Base-by-base conservation (phyloP, 257 asterid species). In the Primulina tabacum region DNA sequence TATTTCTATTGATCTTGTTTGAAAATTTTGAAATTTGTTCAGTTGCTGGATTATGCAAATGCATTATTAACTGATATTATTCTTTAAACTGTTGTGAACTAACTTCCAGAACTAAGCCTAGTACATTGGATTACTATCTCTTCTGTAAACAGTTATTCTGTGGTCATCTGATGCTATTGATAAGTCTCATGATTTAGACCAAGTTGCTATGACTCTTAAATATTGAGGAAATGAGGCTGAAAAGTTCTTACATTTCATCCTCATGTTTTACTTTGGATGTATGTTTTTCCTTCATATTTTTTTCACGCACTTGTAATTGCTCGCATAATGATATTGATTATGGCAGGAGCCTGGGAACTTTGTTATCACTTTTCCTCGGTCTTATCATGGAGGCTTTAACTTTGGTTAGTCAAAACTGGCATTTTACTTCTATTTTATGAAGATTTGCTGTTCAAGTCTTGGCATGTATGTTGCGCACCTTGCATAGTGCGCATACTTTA, bases 311-410 rank as follows among this genome's bases (percentile, higher is more conserved):
- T 38, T 6, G 33, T 6, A n/a, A 35, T 52, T 60, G 64, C 18
- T 66, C 65, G 43, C 6, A 12, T 66, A 8, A 37, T 76, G 26
- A 50, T 68, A 75, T 77, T 64, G 69, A 69, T 76, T 68, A 57
- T 78, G 77, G 61, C 89, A 92, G 98, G 98, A 92, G 86, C 98
- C 98, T 64, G 98, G 98, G 73, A 88, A 92, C 82, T 92, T 92
- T 61, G 95, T 92, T 43, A 86, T 92, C 77, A 92, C 98, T 66
- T 92, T 92, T 71, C 98, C 98, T 75, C 84, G 97, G 74, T 92
- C 98, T 61, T 92, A 92, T 82, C 98, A 92, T 67, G 96, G 95
- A 78, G 98, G 98, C 78, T 92, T 92, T 86, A 92, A 92, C 90
- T 79, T 90, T 35, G 98, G 98, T 92, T 78, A 86, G 90, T 71